Percentiles rank a stretch among this genome's conserved stretches.
Evolutionary conservation across 2,329 filamentous ascomycete species (phyloP).

Genomic region (Pseudogymnoascus sp.): DNA sequence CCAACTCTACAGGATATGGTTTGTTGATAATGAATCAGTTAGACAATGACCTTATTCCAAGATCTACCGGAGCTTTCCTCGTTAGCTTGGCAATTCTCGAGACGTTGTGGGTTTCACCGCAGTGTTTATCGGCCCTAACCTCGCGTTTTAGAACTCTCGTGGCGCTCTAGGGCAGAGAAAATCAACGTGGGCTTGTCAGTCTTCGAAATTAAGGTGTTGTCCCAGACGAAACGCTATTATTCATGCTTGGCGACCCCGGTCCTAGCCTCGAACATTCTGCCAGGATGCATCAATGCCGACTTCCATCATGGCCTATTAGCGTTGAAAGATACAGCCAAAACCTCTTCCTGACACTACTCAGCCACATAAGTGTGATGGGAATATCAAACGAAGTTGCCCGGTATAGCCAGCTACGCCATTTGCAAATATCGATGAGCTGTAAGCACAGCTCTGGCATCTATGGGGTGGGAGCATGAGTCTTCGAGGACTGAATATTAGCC

Average conservation of each 20-base stretch:
- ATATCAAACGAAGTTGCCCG: too few relatives aligned
- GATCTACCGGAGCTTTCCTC: neutral
- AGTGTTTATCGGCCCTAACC: neutral
- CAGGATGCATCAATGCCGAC: neutral
- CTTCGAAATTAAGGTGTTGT: neutral
- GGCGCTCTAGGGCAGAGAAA: neutral
- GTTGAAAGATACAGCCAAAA: neutral
- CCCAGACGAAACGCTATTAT: neutral
- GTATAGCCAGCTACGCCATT: neutral
- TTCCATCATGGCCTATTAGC: neutral
- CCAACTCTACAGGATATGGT: neutral
- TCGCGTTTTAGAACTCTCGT: neutral
- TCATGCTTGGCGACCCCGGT: slow-evolving; percentile 2
- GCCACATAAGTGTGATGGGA: neutral
- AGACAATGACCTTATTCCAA: neutral
- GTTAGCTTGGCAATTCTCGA: neutral
- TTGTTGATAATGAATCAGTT: neutral
- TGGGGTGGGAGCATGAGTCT: neutral
- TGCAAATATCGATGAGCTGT: neutral
- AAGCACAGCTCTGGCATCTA: neutral
- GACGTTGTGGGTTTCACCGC: neutral
- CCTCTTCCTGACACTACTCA: neutral
- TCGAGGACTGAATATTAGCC: neutral
- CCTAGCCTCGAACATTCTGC: neutral
- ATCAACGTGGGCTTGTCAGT: neutral